These are phyloP conservation scores for Danielia reshetovae DNA, from an alignment of 805 yeast genomes.

Conservation along the genomic window DNA sequence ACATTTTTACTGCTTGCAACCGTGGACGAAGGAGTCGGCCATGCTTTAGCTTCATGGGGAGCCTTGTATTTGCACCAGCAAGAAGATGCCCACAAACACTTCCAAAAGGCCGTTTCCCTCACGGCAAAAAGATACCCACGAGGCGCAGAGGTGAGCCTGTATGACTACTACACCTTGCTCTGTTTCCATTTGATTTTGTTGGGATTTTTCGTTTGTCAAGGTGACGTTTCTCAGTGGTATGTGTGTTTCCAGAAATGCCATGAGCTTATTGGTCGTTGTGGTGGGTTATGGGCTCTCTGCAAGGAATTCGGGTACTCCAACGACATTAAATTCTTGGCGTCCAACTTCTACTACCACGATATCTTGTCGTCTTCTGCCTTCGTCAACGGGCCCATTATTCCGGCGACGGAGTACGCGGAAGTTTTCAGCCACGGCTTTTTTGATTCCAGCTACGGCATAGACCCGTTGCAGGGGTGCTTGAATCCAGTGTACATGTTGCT, in stretches of 20 bases:
- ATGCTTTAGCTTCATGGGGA: conserved; percentile 61
- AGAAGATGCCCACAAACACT: conserved; percentile 1
- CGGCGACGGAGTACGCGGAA: conserved; percentile 28
- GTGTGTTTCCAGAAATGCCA: conserved; percentile 29
- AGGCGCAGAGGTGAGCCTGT: background rate
- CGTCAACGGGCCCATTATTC: conserved; percentile 1
- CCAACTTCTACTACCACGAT: conserved; percentile 43
- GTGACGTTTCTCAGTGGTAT: conserved; percentile 36
- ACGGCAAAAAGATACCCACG: conserved; percentile 3
- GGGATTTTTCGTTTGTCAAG: conserved; percentile 21
- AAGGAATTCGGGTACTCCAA: conserved; percentile 27
- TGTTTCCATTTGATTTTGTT: conserved; percentile 21
- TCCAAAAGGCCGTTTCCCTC: conserved; percentile 13
- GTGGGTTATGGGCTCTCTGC: conserved; percentile 33
- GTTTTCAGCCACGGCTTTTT: conserved; percentile 5
- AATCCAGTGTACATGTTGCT: conserved; percentile 35
- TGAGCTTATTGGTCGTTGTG: conserved; percentile 28
- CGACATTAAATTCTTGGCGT: conserved; percentile 39
- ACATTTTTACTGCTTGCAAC: conserved; percentile 53
- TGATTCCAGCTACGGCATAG: conserved; percentile 29
- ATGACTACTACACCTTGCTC: conserved; percentile 4
- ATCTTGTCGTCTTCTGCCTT: conserved; percentile 34
- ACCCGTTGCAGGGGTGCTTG: conserved; percentile 43
- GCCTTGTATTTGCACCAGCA: conserved; percentile 26
- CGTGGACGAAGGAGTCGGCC: conserved; percentile 44